Evolutionary conservation across 2,329 filamentous ascomycete species (phyloP).

Genomic region (Fusarium citri): DNA sequence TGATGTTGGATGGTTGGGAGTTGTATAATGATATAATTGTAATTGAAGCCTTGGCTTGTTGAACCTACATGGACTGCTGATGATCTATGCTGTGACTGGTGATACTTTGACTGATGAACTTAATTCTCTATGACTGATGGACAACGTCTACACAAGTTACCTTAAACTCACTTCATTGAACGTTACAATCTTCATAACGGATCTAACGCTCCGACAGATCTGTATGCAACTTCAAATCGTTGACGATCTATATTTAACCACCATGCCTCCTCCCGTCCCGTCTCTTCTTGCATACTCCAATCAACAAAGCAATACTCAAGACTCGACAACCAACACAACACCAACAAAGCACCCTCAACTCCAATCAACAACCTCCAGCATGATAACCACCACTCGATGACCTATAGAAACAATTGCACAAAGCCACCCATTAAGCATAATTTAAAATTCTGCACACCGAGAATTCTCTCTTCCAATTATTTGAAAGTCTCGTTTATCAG

Average conservation of each 20-base stretch:
- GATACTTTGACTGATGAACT: neutral
- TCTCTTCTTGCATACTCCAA: neutral
- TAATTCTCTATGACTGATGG: too few species aligned
- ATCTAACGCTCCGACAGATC: neutral
- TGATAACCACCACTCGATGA: neutral
- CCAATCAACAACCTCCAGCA: neutral
- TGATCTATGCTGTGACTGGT: neutral
- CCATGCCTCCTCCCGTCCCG: neutral
- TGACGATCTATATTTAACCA: neutral
- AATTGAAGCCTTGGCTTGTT: slow-evolving; percentile 20
- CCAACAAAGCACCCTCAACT: neutral
- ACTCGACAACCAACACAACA: neutral
- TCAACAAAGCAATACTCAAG: neutral
- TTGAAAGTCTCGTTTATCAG: neutral
- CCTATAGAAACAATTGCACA: neutral
- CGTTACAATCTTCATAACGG: too few species aligned
- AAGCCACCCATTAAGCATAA: slow-evolving; percentile 1
- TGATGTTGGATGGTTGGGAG: slow-evolving; percentile 1
- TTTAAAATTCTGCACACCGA: neutral
- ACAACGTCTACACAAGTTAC: too few species aligned
- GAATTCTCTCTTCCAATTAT: neutral
- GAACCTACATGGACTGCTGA: too few species aligned
- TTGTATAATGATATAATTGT: slow-evolving; percentile 21
- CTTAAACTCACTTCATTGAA: too few species aligned
- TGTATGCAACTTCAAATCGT: neutral